Percentiles rank a stretch among this genome's conserved stretches.
phyloP scores from a whole-genome alignment of 177 flowering plant genomes.

The Vitis hybrid region DNA sequence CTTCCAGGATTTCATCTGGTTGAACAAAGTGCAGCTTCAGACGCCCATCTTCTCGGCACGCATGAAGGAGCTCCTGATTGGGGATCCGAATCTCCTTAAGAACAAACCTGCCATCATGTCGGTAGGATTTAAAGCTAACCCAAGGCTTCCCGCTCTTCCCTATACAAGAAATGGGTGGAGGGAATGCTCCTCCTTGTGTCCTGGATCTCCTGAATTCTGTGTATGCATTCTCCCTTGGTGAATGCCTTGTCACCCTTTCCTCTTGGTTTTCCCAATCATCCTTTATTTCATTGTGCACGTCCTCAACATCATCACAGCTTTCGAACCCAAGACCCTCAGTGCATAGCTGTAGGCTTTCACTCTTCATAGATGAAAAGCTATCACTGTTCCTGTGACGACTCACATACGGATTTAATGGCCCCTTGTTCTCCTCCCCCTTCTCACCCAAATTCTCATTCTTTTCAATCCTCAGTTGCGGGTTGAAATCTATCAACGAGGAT shows the following conservation, averaged over 20 bases:
- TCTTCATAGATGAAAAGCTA: slow-evolving; percentile 46
- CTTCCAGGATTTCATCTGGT: slow-evolving; percentile 34
- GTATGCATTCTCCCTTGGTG: background rate
- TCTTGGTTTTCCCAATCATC: slow-evolving; percentile 16
- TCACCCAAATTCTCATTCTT: slow-evolving; percentile 1
- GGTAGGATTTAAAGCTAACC: slow-evolving; percentile 60
- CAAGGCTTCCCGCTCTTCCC: slow-evolving; percentile 76
- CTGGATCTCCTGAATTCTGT: slow-evolving; percentile 28
- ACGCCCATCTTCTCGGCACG: slow-evolving; percentile 79
- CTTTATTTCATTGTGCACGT: slow-evolving; percentile 24
- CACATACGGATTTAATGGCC: slow-evolving; percentile 5
- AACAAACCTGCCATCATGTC: slow-evolving; percentile 76
- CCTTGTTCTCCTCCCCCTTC: background rate
- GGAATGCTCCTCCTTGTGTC: slow-evolving; percentile 30
- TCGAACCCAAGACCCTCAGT: slow-evolving; percentile 90
- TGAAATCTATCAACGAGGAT: slow-evolving; percentile 13
- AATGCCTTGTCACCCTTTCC: slow-evolving; percentile 11
- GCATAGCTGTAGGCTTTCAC: slow-evolving; percentile 63
- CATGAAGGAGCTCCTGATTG: slow-evolving; percentile 62
- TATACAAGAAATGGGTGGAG: slow-evolving; percentile 78
- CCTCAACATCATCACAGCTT: slow-evolving; percentile 76
- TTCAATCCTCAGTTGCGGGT: slow-evolving; percentile 1
- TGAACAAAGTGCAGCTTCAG: slow-evolving; percentile 61
- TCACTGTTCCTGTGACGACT: slow-evolving; percentile 27
- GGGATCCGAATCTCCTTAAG: slow-evolving; percentile 68